Percentiles rank a stretch among this genome's conserved stretches.
phyloP scores from a whole-genome alignment of 768 basidiomycete genomes.

The Rhodocollybia butyracea region DNA sequence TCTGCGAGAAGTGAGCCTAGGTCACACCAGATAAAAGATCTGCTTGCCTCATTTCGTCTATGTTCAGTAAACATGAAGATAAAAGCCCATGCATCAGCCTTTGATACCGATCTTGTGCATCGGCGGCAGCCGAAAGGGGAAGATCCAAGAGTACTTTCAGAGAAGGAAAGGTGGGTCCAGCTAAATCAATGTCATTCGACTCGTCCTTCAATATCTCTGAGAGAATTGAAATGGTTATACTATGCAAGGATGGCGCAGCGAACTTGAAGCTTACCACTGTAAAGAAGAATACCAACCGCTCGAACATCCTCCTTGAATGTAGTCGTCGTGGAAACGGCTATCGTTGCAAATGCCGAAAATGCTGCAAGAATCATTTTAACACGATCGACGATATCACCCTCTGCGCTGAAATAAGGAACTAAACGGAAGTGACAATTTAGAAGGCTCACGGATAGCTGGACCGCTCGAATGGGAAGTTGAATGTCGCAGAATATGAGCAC shows the following conservation, averaged over 20 bases:
- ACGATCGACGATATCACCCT: constrained; percentile 53
- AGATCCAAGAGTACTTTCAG: constrained; percentile 72
- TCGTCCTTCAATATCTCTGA: constrained; percentile 86
- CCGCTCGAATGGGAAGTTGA: constrained; percentile 56
- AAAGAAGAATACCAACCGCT: constrained; percentile 75
- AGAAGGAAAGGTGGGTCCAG: constrained; percentile 75
- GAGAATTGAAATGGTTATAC: constrained; percentile 9
- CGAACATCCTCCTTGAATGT: constrained; percentile 71
- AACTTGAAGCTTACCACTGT: constrained; percentile 57
- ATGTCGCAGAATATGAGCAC: constrained; percentile 75
- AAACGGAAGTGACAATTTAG: background rate
- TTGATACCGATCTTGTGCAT: constrained; percentile 50
- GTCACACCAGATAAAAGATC: background rate
- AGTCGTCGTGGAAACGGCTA: constrained; percentile 55
- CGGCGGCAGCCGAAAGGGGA: constrained; percentile 34
- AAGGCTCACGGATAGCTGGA: constrained; percentile 47
- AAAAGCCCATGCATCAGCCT: constrained; percentile 74
- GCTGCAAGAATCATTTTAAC: constrained; percentile 61
- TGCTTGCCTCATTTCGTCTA: constrained; percentile 88
- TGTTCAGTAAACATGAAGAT: constrained; percentile 80
- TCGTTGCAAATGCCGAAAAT: constrained; percentile 56
- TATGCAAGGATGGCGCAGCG: background rate
- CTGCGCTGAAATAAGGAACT: constrained; percentile 25
- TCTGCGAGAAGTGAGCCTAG: constrained; percentile 35
- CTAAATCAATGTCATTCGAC: constrained; percentile 71